Evolutionary conservation across 2,329 filamentous ascomycete species (phyloP).

Genomic region (Arthrocladium fulminans): DNA sequence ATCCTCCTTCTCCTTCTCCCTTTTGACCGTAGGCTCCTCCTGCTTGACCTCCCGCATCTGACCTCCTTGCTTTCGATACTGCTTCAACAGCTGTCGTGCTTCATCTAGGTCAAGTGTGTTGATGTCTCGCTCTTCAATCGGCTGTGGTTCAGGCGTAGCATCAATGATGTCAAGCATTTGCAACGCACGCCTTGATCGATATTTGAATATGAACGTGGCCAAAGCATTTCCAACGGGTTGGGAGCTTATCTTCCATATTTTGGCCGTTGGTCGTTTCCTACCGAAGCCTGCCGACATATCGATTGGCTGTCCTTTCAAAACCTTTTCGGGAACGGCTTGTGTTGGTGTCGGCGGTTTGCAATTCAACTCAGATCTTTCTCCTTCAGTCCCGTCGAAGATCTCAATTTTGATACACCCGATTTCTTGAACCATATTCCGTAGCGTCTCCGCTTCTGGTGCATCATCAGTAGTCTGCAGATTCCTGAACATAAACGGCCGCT

Average conservation of each 20-base stretch:
- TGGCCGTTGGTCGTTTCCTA: neutral
- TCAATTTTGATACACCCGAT: neutral
- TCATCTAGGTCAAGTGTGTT: constrained; percentile 1
- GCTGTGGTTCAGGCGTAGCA: neutral
- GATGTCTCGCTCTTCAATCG: neutral
- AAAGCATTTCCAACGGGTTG: neutral
- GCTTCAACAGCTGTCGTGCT: neutral
- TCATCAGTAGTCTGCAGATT: neutral
- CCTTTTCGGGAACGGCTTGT: constrained; percentile 8
- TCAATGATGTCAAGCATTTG: constrained; percentile 1
- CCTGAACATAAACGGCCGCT: neutral
- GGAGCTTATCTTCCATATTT: neutral
- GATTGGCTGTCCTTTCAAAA: constrained; percentile 10
- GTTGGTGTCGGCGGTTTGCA: neutral
- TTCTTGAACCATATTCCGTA: neutral
- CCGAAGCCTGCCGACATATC: constrained; percentile 2
- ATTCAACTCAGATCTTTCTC: too few relatives aligned
- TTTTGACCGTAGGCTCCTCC: neutral
- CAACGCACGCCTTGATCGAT: constrained; percentile 1
- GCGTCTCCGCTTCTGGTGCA: neutral
- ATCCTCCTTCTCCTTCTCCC: neutral
- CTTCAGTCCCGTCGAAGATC: neutral
- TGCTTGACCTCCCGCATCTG: neutral
- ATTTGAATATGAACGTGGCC: neutral
- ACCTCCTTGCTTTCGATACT: neutral